phyloP scores from a whole-genome alignment of 2,329 filamentous ascomycete species.

The Lithohypha guttulata region DNA sequence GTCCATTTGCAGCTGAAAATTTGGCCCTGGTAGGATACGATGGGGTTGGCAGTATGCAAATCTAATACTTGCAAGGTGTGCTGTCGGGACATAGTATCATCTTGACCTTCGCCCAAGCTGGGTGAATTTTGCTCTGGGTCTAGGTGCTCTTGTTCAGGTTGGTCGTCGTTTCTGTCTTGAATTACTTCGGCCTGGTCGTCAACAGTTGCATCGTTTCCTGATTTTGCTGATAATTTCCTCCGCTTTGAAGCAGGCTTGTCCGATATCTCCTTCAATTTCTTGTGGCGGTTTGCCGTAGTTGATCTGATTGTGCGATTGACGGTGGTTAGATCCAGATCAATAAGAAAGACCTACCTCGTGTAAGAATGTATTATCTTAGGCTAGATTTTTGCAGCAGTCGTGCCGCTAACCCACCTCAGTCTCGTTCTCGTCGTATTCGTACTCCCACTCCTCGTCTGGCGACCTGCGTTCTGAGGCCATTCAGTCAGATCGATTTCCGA shows the following conservation, averaged over 20 bases:
- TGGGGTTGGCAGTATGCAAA: constrained; percentile 62
- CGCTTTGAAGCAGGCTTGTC: constrained; percentile 8
- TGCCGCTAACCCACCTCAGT: constrained; percentile 37
- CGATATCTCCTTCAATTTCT: constrained; percentile 1
- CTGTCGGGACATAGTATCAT: too few species aligned
- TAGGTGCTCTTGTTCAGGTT: too few species aligned
- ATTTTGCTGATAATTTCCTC: too few species aligned
- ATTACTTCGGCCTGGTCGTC: too few species aligned
- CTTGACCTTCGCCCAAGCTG: too few species aligned
- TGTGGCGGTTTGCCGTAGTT: constrained; percentile 5
- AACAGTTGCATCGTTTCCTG: too few species aligned
- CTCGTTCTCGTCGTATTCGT: constrained; percentile 46
- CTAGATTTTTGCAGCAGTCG: constrained; percentile 10
- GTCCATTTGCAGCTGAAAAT: constrained; percentile 74
- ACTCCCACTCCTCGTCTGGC: constrained; percentile 44
- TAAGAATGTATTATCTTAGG: constrained; percentile 8
- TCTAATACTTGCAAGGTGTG: constrained; percentile 65
- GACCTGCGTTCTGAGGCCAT: too few species aligned
- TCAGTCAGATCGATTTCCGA: too few species aligned
- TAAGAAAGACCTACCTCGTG: constrained; percentile 41
- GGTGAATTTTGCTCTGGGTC: too few species aligned
- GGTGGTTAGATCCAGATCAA: constrained; percentile 48
- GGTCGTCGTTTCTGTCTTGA: too few species aligned
- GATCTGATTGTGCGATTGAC: constrained; percentile 29
- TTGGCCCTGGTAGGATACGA: constrained; percentile 68